Conservation (phyloP, 495 filamentous ascomycete species). For the Letharia columbiana region DNA sequence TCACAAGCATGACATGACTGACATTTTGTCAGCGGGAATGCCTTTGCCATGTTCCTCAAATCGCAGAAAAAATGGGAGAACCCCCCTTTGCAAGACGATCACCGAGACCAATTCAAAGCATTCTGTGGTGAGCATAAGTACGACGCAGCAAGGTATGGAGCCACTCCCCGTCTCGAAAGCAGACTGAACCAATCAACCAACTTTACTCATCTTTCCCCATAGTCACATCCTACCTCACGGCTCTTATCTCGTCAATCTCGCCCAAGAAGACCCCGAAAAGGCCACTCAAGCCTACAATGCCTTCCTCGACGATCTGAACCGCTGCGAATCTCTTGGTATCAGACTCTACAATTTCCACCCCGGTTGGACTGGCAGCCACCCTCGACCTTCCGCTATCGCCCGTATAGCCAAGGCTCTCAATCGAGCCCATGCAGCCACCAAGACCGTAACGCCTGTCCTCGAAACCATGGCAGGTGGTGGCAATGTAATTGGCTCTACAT, state of each 20-base stretch:
- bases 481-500: conserved; percentile 76
- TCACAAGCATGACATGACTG: not conserved
- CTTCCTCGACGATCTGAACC: conserved; percentile 80
- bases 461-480: conserved; percentile 93
- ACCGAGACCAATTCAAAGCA: conserved; percentile 55
- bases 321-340: conserved; percentile 85
- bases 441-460: conserved; percentile 67
- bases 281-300: conserved; percentile 76
- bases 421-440: conserved; percentile 65
- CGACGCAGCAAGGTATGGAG: conserved; percentile 48
- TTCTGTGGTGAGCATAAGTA: conserved; percentile 63
- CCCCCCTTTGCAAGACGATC: conserved; percentile 62
- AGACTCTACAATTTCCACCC: conserved; percentile 96
- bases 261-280: conserved; percentile 68
- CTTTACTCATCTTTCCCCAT: not conserved
- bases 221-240: conserved; percentile 80
- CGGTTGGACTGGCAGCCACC: conserved; percentile 61
- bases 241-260: conserved; percentile 93
- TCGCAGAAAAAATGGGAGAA: conserved; percentile 93
- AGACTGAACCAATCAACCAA: conserved; percentile 2
- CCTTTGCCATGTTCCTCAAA: conserved; percentile 91
- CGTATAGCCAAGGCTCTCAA: conserved; percentile 76
- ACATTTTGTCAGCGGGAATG: conserved; percentile 55
- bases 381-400: conserved; percentile 58
- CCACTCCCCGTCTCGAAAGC: not conserved